phyloP scores from a whole-genome alignment of 805 yeast genomes.

The Ogataea zsoltii region DNA sequence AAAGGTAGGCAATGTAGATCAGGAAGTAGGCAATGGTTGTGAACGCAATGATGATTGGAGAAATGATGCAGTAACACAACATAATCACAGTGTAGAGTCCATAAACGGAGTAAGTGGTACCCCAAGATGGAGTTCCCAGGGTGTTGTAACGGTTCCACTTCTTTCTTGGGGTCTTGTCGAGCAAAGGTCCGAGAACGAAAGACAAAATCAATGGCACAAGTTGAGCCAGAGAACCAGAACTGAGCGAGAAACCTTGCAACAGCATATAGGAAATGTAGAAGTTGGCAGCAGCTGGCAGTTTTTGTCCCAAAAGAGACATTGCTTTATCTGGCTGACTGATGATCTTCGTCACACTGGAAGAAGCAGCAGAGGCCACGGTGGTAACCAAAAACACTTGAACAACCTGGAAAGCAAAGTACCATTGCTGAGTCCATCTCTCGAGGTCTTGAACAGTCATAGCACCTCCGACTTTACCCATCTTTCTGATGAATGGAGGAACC shows the following conservation, averaged over 20 bases:
- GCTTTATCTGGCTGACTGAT: slow-evolving; percentile 66
- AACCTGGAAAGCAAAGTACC: slow-evolving; percentile 90
- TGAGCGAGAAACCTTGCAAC: slow-evolving; percentile 75
- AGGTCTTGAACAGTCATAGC: slow-evolving; percentile 66
- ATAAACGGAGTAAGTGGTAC: slow-evolving; percentile 76
- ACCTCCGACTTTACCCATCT: slow-evolving; percentile 76
- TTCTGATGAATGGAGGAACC: slow-evolving; percentile 80
- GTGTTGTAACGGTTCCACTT: slow-evolving; percentile 78
- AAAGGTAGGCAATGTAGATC: slow-evolving; percentile 61
- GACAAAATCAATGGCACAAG: slow-evolving; percentile 71
- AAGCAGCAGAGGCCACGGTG: slow-evolving; percentile 80
- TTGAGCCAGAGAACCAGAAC: slow-evolving; percentile 78
- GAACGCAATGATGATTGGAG: slow-evolving; percentile 72
- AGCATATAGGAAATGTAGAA: slow-evolving; percentile 83
- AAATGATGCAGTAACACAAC: slow-evolving; percentile 73
- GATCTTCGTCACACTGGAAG: slow-evolving; percentile 74
- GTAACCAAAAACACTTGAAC: slow-evolving; percentile 85
- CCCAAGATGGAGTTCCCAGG: slow-evolving; percentile 73
- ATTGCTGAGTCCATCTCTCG: slow-evolving; percentile 81
- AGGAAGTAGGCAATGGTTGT: slow-evolving; percentile 58
- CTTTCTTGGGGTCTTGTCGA: slow-evolving; percentile 89
- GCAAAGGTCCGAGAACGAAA: slow-evolving; percentile 64
- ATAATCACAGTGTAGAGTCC: slow-evolving; percentile 74
- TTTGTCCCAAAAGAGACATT: slow-evolving; percentile 69
- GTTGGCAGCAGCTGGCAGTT: slow-evolving; percentile 87